Evolutionary conservation across 2,329 filamentous ascomycete species (phyloP).

Genomic region (Arthrocladium fulminans): DNA sequence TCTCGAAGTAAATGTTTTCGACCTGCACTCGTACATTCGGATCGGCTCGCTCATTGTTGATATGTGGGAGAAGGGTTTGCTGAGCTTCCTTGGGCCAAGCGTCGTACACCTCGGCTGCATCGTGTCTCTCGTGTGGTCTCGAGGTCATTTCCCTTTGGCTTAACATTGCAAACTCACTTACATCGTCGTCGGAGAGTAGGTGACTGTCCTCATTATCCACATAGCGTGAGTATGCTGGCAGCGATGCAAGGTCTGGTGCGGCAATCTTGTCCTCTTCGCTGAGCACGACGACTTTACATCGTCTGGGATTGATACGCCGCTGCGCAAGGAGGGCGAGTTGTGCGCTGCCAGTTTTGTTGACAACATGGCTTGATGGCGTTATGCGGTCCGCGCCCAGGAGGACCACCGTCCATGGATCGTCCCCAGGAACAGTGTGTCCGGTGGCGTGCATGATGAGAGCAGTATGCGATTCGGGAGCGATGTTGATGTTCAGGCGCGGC

Average conservation of each 20-base stretch:
- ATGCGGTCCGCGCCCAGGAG: slow-evolving; percentile 59
- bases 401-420: slow-evolving; percentile 41
- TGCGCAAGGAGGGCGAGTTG: slow-evolving; percentile 49
- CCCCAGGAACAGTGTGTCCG: too few species aligned
- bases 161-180: background rate
- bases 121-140: background rate
- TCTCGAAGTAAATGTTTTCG: slow-evolving; percentile 51
- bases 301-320: slow-evolving; percentile 25
- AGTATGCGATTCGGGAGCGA: slow-evolving; percentile 53
- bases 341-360: slow-evolving; percentile 59
- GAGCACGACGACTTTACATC: slow-evolving; percentile 44
- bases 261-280: slow-evolving; percentile 24
- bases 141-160: background rate
- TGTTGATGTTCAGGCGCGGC: slow-evolving; percentile 33
- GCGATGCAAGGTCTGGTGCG: background rate
- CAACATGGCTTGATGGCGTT: slow-evolving; percentile 48
- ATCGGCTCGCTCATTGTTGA: background rate
- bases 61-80: background rate
- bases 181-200: background rate
- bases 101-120: background rate
- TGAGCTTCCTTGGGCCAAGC: background rate
- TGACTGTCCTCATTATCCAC: background rate
- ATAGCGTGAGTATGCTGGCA: background rate
- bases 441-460: background rate
- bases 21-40: slow-evolving; percentile 17